These are phyloP conservation scores for Lentinula guzmanii DNA, from an alignment of 768 basidiomycete genomes.

Conservation along the genomic window DNA sequence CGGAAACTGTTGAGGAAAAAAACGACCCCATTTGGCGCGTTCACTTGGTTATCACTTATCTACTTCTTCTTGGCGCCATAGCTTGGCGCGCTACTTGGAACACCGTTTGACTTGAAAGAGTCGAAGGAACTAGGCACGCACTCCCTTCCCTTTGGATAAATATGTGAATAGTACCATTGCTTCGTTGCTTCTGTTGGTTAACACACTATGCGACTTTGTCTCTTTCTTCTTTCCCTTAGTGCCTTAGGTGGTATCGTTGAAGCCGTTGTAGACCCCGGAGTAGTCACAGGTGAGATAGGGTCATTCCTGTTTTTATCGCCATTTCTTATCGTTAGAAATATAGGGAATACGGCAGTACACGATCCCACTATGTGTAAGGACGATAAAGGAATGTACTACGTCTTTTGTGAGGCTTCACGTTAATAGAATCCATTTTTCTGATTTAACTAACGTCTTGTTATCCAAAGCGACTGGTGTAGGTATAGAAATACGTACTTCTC, in stretches of 20 bases:
- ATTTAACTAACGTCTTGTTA: not conserved
- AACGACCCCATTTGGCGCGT: not conserved
- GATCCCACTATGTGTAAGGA: conserved; percentile 26
- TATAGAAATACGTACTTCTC: conserved; percentile 25
- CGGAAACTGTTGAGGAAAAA: not conserved
- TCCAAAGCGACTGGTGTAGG: conserved; percentile 20
- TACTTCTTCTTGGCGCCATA: not conserved
- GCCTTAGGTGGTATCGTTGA: not conserved
- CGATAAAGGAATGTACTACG: conserved; percentile 20
- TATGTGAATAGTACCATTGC: not conserved
- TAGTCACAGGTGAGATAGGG: not conserved
- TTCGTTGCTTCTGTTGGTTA: not conserved
- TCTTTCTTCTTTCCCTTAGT: not conserved
- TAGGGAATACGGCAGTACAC: conserved; percentile 16
- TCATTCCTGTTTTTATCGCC: not conserved
- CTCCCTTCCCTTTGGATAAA: not conserved
- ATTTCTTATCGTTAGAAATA: conserved; percentile 6
- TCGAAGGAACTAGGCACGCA: not conserved
- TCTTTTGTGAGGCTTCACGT: conserved; percentile 16
- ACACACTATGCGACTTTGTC: not conserved
- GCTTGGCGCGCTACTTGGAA: not conserved
- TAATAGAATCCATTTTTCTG: not conserved
- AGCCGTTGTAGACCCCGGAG: conserved; percentile 2
- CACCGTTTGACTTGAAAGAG: no score
- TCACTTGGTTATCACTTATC: not conserved